phyloP scores from a whole-genome alignment of 2,329 filamentous ascomycete genomes.

The Penicillium sp. region DNA sequence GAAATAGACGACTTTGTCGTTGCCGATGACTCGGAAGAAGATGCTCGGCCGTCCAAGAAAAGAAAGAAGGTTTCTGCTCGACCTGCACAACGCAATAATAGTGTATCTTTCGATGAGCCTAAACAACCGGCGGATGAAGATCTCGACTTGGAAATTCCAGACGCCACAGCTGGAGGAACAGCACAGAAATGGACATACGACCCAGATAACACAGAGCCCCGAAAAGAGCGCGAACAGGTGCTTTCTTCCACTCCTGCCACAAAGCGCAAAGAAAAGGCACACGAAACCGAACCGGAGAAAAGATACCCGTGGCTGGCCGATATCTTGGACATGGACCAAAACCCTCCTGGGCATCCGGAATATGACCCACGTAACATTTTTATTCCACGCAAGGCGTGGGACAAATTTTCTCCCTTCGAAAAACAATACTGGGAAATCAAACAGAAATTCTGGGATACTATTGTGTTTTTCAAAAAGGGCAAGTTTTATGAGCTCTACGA shows the following conservation, averaged over 20 bases:
- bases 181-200: constrained; percentile 79
- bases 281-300: constrained; percentile 76
- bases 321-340: constrained; percentile 76
- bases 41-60: constrained; percentile 62
- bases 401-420: constrained; percentile 86
- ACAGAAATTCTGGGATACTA: constrained; percentile 92
- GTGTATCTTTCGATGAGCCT: constrained; percentile 29
- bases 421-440: constrained; percentile 99
- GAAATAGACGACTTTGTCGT: constrained; percentile 87
- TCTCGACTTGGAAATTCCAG: constrained; percentile 51
- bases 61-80: constrained; percentile 59
- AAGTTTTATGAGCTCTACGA: constrained; percentile 99
- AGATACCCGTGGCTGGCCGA: constrained; percentile 89
- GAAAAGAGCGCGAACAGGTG: constrained; percentile 44
- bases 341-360: constrained; percentile 74
- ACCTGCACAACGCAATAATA: constrained; percentile 33
- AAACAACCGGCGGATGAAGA: constrained; percentile 54
- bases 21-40: constrained; percentile 82
- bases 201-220: constrained; percentile 53
- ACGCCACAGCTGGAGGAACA: constrained; percentile 59
- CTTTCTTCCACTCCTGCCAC: constrained; percentile 31
- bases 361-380: constrained; percentile 90
- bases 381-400: constrained; percentile 76
- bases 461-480: constrained; percentile 99
- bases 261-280: constrained; percentile 60